phyloP scores from a whole-genome alignment of 805 yeast genomes.

The Kodamaea fukazawae region DNA sequence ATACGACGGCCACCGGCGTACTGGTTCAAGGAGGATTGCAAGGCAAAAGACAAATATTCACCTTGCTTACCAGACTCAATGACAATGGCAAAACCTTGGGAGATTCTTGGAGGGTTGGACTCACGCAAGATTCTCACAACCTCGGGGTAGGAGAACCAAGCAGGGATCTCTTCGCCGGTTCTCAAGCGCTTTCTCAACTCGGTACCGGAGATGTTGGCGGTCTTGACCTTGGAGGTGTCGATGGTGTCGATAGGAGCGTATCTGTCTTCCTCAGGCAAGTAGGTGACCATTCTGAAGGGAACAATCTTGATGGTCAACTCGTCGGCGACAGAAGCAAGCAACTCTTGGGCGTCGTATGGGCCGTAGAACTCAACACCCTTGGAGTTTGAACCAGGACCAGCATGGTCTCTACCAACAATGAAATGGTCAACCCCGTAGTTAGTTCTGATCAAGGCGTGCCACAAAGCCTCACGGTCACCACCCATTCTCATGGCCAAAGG shows the following conservation, averaged over 20 bases:
- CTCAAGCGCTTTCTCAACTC: slow-evolving; percentile 85
- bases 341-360: slow-evolving; percentile 92
- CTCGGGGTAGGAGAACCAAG: slow-evolving; percentile 96
- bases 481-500: slow-evolving; percentile 99
- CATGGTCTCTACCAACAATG: slow-evolving; percentile 97
- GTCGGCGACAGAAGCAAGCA: slow-evolving; percentile 69
- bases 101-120: slow-evolving; percentile 85
- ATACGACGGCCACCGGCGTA: slow-evolving; percentile 80
- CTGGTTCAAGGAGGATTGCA: slow-evolving; percentile 88
- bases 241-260: slow-evolving; percentile 94
- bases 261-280: slow-evolving; percentile 91
- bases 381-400: slow-evolving; percentile 90
- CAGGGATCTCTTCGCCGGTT: slow-evolving; percentile 87
- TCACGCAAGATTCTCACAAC: slow-evolving; percentile 89
- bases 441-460: slow-evolving; percentile 97
- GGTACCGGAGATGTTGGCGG: slow-evolving; percentile 92
- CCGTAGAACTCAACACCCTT: slow-evolving; percentile 93
- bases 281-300: slow-evolving; percentile 96
- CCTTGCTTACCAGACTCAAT: slow-evolving; percentile 50
- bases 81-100: slow-evolving; percentile 83
- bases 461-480: slow-evolving; percentile 96
- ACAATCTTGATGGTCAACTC: slow-evolving; percentile 89
- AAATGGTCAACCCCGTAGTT: slow-evolving; percentile 96
- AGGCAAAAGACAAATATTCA: slow-evolving; percentile 66
- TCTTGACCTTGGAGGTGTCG: slow-evolving; percentile 65